A percentile compares a stretch with the other conserved stretches of the same genome.
phyloP scores from a whole-genome alignment of 305 asterid genomes.

The Salvia sclarea region DNA sequence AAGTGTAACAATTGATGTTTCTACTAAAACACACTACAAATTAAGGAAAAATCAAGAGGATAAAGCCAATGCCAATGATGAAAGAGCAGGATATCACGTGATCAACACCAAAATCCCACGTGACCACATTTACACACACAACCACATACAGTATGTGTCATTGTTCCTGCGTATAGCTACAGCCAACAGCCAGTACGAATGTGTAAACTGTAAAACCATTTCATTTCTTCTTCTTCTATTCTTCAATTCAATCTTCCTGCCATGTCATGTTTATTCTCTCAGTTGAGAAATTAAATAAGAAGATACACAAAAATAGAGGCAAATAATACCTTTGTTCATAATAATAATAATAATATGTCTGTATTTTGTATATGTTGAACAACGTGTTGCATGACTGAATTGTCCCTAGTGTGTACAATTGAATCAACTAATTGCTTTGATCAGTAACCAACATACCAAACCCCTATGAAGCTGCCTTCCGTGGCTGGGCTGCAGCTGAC shows the following conservation, averaged over 20 bases:
- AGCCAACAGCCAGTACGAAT: no score
- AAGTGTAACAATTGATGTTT: no score
- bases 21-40: no score
- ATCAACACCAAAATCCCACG: no score
- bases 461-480: constrained; percentile 38
- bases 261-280: not conserved
- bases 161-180: not conserved
- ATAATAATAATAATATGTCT: not conserved
- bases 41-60: no score
- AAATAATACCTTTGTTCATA: not conserved
- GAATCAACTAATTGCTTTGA: constrained; percentile 36
- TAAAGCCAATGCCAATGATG: not conserved
- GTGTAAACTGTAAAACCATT: no score
- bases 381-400: not conserved
- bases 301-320: not conserved
- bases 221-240: not conserved
- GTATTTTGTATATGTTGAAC: not conserved
- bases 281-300: not conserved
- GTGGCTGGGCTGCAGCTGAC: constrained; percentile 53
- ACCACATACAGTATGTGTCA: no score
- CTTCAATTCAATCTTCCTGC: not conserved
- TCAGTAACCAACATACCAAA: constrained; percentile 22
- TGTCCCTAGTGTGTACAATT: constrained; percentile 33
- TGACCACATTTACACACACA: no score
- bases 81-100: constrained; percentile 1